Conservation (phyloP, 225 moss, liverwort and hornwort genomes). For the Antitrichia curtipendula region DNA sequence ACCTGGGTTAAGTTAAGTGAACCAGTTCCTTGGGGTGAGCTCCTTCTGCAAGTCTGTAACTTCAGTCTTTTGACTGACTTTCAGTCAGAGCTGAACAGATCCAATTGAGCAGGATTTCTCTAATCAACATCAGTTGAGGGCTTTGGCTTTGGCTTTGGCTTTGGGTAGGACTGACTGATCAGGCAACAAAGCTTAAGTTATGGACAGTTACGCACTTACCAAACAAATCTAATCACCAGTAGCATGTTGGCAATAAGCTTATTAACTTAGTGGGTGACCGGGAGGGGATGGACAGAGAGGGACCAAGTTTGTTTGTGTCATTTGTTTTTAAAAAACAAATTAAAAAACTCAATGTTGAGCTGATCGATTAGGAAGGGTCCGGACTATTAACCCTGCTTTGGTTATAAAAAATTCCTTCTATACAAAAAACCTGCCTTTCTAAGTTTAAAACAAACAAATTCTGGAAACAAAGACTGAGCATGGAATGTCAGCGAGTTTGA, state of each 20-base stretch:
- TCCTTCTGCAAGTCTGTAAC: not conserved
- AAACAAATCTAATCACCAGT: not conserved
- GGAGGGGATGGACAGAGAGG: no score
- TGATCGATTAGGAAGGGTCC: not conserved
- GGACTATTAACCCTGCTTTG: accelerated
- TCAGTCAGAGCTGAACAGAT: not conserved
- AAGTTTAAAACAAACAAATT: not conserved
- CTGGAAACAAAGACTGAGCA: not conserved
- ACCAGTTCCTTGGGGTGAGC: no score
- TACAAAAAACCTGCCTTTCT: not conserved
- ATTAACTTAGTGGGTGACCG: no score
- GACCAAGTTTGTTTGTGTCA: no score
- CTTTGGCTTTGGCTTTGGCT: no score
- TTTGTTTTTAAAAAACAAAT: no score
- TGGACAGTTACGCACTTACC: not conserved
- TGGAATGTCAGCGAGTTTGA: no score
- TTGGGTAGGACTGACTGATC: not conserved
- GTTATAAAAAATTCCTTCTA: not conserved
- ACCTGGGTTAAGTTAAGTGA: not conserved
- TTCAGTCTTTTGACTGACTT: not conserved
- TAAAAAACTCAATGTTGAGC: no score
- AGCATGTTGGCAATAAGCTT: not conserved
- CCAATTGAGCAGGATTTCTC: not conserved
- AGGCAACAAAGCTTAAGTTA: not conserved
- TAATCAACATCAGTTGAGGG: not conserved